Base-by-base conservation (phyloP, 1,139 yeast genomes). In the Groenewaldozyma sp. region DNA sequence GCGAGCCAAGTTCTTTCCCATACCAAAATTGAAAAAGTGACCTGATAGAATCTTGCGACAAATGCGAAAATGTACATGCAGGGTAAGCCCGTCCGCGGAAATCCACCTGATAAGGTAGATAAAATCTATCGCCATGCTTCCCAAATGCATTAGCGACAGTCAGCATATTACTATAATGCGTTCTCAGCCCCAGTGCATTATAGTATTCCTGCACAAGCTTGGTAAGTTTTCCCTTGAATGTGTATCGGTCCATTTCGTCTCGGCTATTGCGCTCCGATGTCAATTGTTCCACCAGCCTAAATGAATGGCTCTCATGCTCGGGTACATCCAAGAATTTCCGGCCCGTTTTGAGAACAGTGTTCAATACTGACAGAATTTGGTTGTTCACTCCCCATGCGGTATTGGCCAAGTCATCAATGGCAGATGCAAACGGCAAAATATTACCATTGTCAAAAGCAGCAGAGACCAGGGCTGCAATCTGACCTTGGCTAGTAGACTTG, bases 81-180 rank as follows among this genome's bases (percentile, higher is more conserved):
- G 98, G 97, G 57, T 91, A 91, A 1, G 96, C 95, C 54, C 98
- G 76, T 5, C 98, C 98, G 60, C 97, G 73, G 56, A 87, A 87
- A 60, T 91, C 98, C 40, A 91, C 67, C 52, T 86, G 87, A 58
- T 91, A 95, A 3, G 97, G 96, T 66, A 88, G 86, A 59, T 76
- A 88, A 54, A 91, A 76, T 55, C 82, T 80, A 59, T 91, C 97
- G n/a, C 61, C 61, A 34, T 49, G 46, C 10, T 36, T 35, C 13
- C 57, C 52, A 53, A 78, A 83, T 0, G 88, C 93, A 54, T 94
- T 70, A 1, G 96, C 96, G 50, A 84, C 82, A 56, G 82, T 94
- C 42, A 88, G 33, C 6, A 47, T 42, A 11, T 87, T 57, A 83
- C 87, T 51, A 82, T 71, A 59, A 83, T 95, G 64, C 96, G 87